These are phyloP conservation scores for Candida vartiovaarae DNA, from an alignment of 805 yeast species.

Conservation along the genomic window DNA sequence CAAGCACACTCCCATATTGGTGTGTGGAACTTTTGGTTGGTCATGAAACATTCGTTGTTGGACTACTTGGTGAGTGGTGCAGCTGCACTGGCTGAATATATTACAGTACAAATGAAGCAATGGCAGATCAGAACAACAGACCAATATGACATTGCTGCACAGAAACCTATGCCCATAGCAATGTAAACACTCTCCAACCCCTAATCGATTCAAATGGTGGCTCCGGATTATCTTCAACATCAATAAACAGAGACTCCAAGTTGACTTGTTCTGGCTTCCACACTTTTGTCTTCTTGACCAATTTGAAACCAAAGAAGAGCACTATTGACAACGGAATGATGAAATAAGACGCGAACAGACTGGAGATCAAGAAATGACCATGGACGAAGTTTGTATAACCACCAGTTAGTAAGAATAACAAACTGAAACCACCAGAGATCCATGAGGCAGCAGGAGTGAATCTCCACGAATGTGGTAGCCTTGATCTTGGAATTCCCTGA, in stretches of 20 bases:
- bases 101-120: too few species aligned
- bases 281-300: constrained; percentile 26
- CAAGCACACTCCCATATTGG: too few species aligned
- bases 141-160: too few species aligned
- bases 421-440: constrained; percentile 24
- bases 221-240: constrained; percentile 26
- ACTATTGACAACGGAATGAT: constrained; percentile 23
- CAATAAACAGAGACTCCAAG: constrained; percentile 26
- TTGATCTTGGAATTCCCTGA: constrained; percentile 22
- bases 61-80: too few species aligned
- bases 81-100: too few species aligned
- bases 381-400: constrained; percentile 30
- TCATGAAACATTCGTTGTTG: too few species aligned
- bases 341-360: constrained; percentile 12
- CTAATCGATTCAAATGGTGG: constrained; percentile 9
- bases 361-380: constrained; percentile 19
- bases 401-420: constrained; percentile 26
- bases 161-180: constrained; percentile 9
- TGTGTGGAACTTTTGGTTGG: too few species aligned
- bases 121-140: too few species aligned
- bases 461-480: constrained; percentile 9
- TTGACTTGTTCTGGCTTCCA: constrained; percentile 34
- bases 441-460: constrained; percentile 23
- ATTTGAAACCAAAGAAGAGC: constrained; percentile 27
- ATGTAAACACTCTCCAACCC: constrained; percentile 11